Conservation (phyloP, 306 rosid genomes). For the Lithocarpus polystachyus region DNA sequence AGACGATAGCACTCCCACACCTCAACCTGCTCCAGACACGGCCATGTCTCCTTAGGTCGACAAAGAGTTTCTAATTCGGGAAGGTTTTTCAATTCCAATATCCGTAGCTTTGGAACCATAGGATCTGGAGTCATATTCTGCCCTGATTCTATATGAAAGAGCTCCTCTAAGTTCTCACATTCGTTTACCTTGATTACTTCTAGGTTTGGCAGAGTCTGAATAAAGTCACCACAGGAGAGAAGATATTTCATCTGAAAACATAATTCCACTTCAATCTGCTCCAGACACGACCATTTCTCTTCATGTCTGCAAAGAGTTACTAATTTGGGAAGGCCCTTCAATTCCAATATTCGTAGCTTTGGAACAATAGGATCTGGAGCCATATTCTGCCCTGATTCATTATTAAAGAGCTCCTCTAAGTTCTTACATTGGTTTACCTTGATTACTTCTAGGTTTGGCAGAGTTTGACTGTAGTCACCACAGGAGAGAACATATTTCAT, state of each 20-base stretch:
- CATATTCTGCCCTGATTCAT: neutral
- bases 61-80: slow-evolving; percentile 8
- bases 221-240: neutral
- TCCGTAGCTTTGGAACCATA: slow-evolving; percentile 3
- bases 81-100: no score
- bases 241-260: slow-evolving; percentile 8
- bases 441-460: slow-evolving; percentile 8
- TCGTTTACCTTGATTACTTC: neutral
- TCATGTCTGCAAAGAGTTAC: neutral
- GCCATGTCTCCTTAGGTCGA: neutral
- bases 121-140: neutral
- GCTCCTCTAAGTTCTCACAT: neutral
- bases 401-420: slow-evolving; percentile 5
- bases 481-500: slow-evolving; percentile 1
- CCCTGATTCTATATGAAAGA: neutral
- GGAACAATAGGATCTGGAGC: slow-evolving; percentile 4
- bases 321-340: no score
- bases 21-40: neutral
- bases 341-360: neutral
- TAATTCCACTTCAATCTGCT: neutral
- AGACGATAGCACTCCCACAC: slow-evolving; percentile 2
- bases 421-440: neutral
- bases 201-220: neutral
- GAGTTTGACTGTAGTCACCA: neutral
- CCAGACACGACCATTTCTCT: slow-evolving; percentile 3